Evolutionary conservation across 768 basidiomycete genomes (phyloP), one percentile per base, ranked within the genome.

Genomic region (Naganishia randhawae): DNA sequence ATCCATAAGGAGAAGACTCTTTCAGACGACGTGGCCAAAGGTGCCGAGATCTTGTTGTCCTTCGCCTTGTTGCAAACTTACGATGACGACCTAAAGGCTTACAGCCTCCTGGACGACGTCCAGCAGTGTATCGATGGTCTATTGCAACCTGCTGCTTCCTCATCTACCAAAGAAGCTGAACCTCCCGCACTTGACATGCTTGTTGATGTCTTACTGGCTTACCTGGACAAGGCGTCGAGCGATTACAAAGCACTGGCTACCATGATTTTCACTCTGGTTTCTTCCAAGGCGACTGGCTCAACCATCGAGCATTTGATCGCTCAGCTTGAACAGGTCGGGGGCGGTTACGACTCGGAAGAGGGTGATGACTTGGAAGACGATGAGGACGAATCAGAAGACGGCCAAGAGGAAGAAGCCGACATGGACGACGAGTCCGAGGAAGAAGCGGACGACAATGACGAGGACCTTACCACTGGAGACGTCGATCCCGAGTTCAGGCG

Each of bases 131-230:
- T 76, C 32, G 67, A 69, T 31, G 67, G 71, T n/a, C 57, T 81
- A 69, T 76, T 77, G 48, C 77, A 81, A 50, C 62, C 72, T 32
- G 68, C 53, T 67, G 74, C 41, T 65, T 73, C 51, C 50, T 74
- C 37, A 3, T 42, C 70, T 50, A 54, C 66, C 25, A 51, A 67
- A 35, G 81, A 79, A 14, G 83, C 83, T 16, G 54, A 42, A 81
- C 3, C 82, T 84, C 85, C 85, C 54, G 87, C 92, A 0, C 86
- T 94, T 65, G 92, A 96, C 70, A 80, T 92, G 50, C 83, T 97
- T 45, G 87, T 94, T 37, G 93, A 97, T 76, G 84, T 85, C n/a
- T 86, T 97, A 57, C 90, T 99, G 54, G 91, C 91, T 7, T 88
- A 90, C 75, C 81, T 99, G 41, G 92, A 97, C 77, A 85, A 88